Evolutionary conservation across 768 basidiomycete species (phyloP), one percentile per base, ranked within the genome.

Genomic region (Tricholoma sp.): DNA sequence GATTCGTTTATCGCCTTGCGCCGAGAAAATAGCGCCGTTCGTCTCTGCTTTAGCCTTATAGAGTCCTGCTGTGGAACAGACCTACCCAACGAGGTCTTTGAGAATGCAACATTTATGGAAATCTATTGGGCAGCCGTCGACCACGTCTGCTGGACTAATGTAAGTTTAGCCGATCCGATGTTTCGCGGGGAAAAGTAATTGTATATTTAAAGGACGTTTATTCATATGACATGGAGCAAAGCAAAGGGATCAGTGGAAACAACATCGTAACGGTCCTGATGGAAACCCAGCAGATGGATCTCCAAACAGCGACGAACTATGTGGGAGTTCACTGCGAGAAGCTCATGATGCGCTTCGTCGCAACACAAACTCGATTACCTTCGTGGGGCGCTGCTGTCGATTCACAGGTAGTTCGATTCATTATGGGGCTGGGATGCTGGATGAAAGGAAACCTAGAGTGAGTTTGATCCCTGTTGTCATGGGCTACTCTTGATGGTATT

Each of bases 211-310:
- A 86, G 86, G 85, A 89, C 59, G 69, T 88, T 14, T 87, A 86
- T 64, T 87, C 84, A 7, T 89, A 88, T 69, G 82, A 86, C 67
- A 83, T 85, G 79, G 86, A 90, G 63, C 83, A 86, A 62, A 78
- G 81, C 52, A 80, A 80, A 62, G 88, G 85, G 18, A 79, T 83
- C 52, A 74, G 71, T 24, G 83, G 82, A 56, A 87, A 86, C 65
- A 89, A 88, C 66, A 76, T 88, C 61, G 74, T 90, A 52, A 84
- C 83, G 8, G 83, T 88, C 35, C 76, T 86, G 57, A 86, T 87
- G 83, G 68, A 79, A 57, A 78, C 80, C 60, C 76, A 76, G 54
- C 63, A 70, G 19, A 67, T 85, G 51, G 74, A 75, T 54, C 72
- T 88, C 50, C 86, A 88, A 68, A 75, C 77, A 24, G 83, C 86